These are phyloP conservation scores for Rhododendron kiyosumense DNA, from an alignment of 148 eudicot genomes.

Conservation along the genomic window DNA sequence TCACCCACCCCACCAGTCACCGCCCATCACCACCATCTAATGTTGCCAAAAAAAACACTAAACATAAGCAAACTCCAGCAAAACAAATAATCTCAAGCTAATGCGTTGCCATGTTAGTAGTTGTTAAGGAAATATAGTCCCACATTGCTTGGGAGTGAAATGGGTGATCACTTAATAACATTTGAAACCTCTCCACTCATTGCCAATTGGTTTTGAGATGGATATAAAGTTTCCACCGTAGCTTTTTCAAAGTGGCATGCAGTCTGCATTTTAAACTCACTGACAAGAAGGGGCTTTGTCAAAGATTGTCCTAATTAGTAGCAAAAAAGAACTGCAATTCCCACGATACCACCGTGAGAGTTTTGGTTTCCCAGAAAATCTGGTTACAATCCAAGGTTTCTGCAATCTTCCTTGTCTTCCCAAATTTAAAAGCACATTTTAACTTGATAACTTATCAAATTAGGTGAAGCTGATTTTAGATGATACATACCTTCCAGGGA, in stretches of 20 bases:
- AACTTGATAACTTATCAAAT: background rate
- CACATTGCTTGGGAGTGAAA: too few relatives aligned
- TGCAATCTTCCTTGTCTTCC: background rate
- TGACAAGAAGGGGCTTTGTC: background rate
- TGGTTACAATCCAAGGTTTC: background rate
- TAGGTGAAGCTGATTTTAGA: background rate
- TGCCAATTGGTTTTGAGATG: too few relatives aligned
- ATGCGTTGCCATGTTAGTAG: background rate
- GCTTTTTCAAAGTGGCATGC: background rate
- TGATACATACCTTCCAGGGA: slow-evolving; percentile 69
- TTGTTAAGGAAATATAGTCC: too few relatives aligned
- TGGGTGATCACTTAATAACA: too few relatives aligned
- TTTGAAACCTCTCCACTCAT: too few relatives aligned
- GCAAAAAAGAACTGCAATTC: background rate
- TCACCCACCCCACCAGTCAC: too few relatives aligned
- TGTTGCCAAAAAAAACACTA: background rate
- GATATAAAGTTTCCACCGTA: too few relatives aligned
- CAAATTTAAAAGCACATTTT: background rate
- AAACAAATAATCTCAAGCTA: background rate
- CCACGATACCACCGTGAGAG: background rate
- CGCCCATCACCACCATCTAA: too few relatives aligned
- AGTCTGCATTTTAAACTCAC: background rate
- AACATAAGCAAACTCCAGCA: background rate
- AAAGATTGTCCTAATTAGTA: background rate
- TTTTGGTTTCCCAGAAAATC: background rate